Conservation (phyloP, 768 basidiomycete species). For the Collybia sp. region DNA sequence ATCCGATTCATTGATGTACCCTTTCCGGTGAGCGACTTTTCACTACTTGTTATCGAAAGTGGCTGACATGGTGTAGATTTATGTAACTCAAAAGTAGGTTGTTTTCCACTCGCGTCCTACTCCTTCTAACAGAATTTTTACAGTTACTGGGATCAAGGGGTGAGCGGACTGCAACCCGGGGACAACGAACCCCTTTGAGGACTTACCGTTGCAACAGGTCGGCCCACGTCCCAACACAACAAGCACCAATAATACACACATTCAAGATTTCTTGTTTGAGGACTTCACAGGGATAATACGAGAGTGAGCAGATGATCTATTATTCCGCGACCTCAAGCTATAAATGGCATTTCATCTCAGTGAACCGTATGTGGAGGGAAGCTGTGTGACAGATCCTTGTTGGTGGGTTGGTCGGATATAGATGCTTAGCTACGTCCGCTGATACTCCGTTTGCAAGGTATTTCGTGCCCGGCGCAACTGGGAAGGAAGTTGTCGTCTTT, state of each 20-base stretch:
- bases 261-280: constrained; percentile 52
- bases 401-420: constrained; percentile 26
- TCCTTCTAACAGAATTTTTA: neutral
- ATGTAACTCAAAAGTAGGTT: constrained; percentile 56
- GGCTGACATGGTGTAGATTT: constrained; percentile 34
- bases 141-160: constrained; percentile 63
- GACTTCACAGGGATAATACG: constrained; percentile 47
- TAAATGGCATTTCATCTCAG: constrained; percentile 10
- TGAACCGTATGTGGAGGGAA: constrained; percentile 50
- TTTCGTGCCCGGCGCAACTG: too few relatives aligned
- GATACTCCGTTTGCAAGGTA: constrained; percentile 26
- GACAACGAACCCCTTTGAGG: neutral
- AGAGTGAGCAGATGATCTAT: constrained; percentile 26
- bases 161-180: constrained; percentile 15
- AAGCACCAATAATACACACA: constrained; percentile 45
- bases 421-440: neutral
- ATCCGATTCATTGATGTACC: constrained; percentile 47
- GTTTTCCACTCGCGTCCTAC: neutral
- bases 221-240: constrained; percentile 41
- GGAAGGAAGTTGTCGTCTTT: constrained; percentile 55
- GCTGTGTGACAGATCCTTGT: constrained; percentile 55
- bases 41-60: neutral
- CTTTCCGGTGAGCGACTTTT: constrained; percentile 40
- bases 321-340: neutral
- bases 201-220: constrained; percentile 13